phyloP scores from a whole-genome alignment of 805 yeast genomes.

The Lipomyces starkeyi region DNA sequence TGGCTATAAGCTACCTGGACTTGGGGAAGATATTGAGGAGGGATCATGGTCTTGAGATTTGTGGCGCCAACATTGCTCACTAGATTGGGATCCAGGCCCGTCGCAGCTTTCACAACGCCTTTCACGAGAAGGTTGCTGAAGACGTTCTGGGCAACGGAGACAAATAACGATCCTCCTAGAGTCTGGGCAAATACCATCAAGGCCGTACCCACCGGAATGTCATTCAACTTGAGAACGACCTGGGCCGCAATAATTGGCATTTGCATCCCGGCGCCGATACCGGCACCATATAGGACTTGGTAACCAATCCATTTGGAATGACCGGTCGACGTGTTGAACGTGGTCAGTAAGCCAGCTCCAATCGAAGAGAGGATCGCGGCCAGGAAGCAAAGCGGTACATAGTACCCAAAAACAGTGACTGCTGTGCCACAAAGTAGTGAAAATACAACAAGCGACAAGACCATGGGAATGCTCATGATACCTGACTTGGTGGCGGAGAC shows the following conservation, averaged over 20 bases:
- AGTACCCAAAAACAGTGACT: constrained; percentile 51
- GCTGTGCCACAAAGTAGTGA: constrained; percentile 55
- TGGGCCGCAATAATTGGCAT: constrained; percentile 20
- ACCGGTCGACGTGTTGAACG: constrained; percentile 52
- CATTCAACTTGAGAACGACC: constrained; percentile 18
- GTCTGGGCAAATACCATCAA: constrained; percentile 15
- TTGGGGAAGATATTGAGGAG: constrained; percentile 2
- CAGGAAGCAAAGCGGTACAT: constrained; percentile 49
- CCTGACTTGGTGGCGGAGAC: constrained; percentile 51
- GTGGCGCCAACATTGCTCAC: constrained; percentile 18
- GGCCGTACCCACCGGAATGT: constrained; percentile 24
- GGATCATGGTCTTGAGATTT: constrained; percentile 8
- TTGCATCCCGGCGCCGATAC: constrained; percentile 50
- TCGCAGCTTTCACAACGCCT: not conserved
- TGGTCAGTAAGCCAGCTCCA: constrained; percentile 54
- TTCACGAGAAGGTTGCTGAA: constrained; percentile 11
- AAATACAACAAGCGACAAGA: constrained; percentile 51
- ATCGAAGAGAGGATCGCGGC: constrained; percentile 50
- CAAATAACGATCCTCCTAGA: constrained; percentile 19
- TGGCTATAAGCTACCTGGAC: constrained; percentile 14
- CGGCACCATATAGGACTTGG: constrained; percentile 55
- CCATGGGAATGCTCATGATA: constrained; percentile 52
- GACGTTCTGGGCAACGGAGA: constrained; percentile 20
- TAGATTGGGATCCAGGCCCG: constrained; percentile 14
- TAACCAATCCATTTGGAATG: constrained; percentile 52